Base-by-base conservation (phyloP, 805 yeast species). In the Candida ovalis region DNA sequence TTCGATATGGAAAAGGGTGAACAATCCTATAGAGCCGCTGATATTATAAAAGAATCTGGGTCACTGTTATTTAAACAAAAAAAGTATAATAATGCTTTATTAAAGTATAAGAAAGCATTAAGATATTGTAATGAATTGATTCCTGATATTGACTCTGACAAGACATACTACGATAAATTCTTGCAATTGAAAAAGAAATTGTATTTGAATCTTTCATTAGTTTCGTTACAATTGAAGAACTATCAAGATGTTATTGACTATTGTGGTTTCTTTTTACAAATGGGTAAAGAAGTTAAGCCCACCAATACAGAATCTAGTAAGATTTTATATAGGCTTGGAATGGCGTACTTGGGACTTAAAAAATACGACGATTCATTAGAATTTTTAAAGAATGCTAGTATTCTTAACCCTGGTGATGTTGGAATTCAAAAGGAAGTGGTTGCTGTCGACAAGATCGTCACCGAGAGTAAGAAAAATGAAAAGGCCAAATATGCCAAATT, bases 51-150 rank as follows among this genome's bases (percentile, higher is more conserved):
- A 55, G 81, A 79, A 28, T 78, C 90, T 21, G 95, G 88, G 1
- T 74, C 84, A 0, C 55, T 76, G 9, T 56, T 87, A 3, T 81
- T 81, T 57, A 84, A 84, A 55, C 61, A 67, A 35, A 80, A 80
- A 13, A 74, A 74, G 27, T 70, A 62, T 43, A 55, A 70, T 28
- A 76, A 80, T 37, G 84, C 92, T 0, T 66, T 73, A 15, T 71
- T 80, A 53, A 87, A 87, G 62, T 87, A 84, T 62, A 70, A 62
- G 36, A 87, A 87, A 61, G 74, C 88, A 10, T 63, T 85, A 46
- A 70, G 89, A 49, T 87, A 86, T 56, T 76, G 84, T 30, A 81
- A 82, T 71, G 92, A 85, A 63, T 78, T 76, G 54, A 72, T 83
- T 15, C 94, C 95, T 0, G 94, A 86, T 57, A 66, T 68, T 30